Base-by-base conservation (phyloP, 2,329 filamentous ascomycete species). In the Claviceps sp. region DNA sequence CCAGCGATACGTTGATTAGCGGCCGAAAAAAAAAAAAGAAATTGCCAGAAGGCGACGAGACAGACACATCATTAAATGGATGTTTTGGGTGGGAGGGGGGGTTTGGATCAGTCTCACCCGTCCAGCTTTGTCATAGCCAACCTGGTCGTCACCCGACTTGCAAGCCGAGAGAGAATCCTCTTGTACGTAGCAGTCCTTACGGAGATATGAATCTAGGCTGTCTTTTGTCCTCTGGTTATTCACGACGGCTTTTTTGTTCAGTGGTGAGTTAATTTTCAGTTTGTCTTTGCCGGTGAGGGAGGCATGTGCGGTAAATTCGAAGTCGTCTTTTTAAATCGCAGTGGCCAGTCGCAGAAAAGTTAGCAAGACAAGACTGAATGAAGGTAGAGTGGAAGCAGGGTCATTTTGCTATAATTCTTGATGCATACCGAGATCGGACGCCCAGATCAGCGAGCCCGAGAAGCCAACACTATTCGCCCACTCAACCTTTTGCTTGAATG, bases 361-460 rank as follows among this genome's bases (percentile, higher is more conserved):
- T 14, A 14, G 20, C 22, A 44, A 2, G 22, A 7, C 22, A 24
- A 5, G 9, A 22, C 9, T 16, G 18, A 9, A 6, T 16, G 18
- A 9, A 6, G 13, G 13, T 24, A 34, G 3, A 34, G 9, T 34
- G 30, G 4, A 34, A 34, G 9, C 30, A 34, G 9, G 9, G 9
- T 9, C 30, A 11, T 34, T 34, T 34, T 34, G 30, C 9, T 3
- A 34, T 11, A 2, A 26, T 1, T 44, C 9, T 44, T 44, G 5
- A 44, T 22, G 24, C 43, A n/a, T 47, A 52, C 51, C 55, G 4
- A 56, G 54, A 41, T 59, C 57, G 13, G 57, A 53, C 20, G 58
- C 54, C 60, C 60, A 61, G 26, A 61, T 55, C 9, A 59, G 45
- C 8, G 52, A 37, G 13, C 60, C 57, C 2, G 52, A 52, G 5